These are phyloP conservation scores for Heterobasidion occidentale DNA, from an alignment of 1,284 basidiomycete species.

Conservation along the genomic window DNA sequence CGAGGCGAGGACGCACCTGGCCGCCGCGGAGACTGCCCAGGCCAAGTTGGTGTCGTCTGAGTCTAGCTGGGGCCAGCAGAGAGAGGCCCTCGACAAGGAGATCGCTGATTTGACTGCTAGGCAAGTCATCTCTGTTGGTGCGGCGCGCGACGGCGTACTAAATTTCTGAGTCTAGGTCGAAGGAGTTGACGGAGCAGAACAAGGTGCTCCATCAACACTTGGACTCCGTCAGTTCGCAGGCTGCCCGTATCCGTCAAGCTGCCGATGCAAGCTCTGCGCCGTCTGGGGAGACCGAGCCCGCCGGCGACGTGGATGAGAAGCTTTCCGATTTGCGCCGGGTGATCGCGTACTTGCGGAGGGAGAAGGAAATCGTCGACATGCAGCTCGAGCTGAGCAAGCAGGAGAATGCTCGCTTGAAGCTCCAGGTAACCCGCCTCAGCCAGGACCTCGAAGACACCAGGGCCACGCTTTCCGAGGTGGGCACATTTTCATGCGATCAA, in stretches of 20 bases:
- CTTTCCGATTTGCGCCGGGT: constrained; percentile 72
- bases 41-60: constrained; percentile 67
- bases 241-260: constrained; percentile 67
- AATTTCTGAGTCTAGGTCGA: constrained; percentile 31
- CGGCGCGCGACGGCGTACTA: no score
- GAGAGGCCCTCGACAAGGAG: constrained; percentile 71
- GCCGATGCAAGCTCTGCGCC: constrained; percentile 41
- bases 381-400: constrained; percentile 84
- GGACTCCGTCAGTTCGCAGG: constrained; percentile 79
- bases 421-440: constrained; percentile 68
- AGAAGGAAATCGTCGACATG: constrained; percentile 87
- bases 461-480: constrained; percentile 54
- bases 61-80: constrained; percentile 75
- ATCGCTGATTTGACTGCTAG: constrained; percentile 61
- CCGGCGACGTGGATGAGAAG: constrained; percentile 49
- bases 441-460: constrained; percentile 68
- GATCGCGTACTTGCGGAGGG: constrained; percentile 77
- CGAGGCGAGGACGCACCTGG: constrained; percentile 46
- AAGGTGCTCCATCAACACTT: constrained; percentile 76
- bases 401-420: constrained; percentile 71
- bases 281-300: constrained; percentile 33
- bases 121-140: constrained; percentile 25
- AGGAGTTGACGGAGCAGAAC: constrained; percentile 77
- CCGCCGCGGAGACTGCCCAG: constrained; percentile 64
- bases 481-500: constrained; percentile 8